Evolutionary conservation across 148 eudicot genomes (phyloP), one percentile per base, ranked within the genome.

Genomic region (Silene uniflora): DNA sequence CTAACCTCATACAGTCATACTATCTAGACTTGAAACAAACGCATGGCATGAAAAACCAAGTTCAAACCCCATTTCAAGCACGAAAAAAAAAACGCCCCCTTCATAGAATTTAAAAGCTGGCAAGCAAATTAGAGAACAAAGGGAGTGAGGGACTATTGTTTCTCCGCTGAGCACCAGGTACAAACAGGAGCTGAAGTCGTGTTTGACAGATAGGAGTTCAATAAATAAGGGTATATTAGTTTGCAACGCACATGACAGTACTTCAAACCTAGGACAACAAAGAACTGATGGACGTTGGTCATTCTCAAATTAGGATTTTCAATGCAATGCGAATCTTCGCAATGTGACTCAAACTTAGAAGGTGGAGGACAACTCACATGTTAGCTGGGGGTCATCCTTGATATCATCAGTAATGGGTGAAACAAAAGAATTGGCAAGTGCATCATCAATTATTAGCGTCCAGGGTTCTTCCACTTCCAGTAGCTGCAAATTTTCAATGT

Each of bases 381-480:
- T 81, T 73, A 93, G 82, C 84, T 89, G 98, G 60, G 75, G n/a
- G 81, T 95, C 98, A 65, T 85, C 92, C 69, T 85, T 85, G 27
- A 96, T 78, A 76, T 91, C 89, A 67, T 96, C 97, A 46, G 96
- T 91, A 47, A 80, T 89, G 0, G 99, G 98, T 44, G 99, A 92
- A 58, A 95, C 76, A 76, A 95, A 95, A 56, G 99, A 95, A 81
- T 95, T 92, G 56, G 94, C 90, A 72, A 92, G 80, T n/a, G 97
- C 91, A 80, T 95, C 98, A 80, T 96, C 98, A 27, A 96, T 69
- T 17, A 86, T 85, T 77, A 96, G 79, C 19, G 92, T 92, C 99
- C 99, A 96, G 5, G 92, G 91, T 71, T 88, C 89, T 87, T 91
- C 88, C 75, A 92, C 71, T 72, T 73, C 82, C 80, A 92, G 78